Percentiles rank a stretch among this genome's conserved stretches.
Conservation (phyloP, 1,284 basidiomycete genomes). For the Trichosporon inkin region DNA sequence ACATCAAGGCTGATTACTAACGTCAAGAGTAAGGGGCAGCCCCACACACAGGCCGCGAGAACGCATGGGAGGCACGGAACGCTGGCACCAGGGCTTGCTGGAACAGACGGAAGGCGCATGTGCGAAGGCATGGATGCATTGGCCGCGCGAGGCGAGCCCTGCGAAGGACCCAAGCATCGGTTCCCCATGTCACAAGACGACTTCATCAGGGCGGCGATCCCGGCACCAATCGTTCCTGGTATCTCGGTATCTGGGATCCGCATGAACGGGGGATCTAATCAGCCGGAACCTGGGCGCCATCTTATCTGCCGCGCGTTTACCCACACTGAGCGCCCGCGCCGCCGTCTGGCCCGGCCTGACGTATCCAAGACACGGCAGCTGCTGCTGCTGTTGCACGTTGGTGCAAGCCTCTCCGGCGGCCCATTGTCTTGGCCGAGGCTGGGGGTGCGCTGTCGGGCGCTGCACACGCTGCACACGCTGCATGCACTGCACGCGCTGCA, state of each 20-base stretch:
- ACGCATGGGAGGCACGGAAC: neutral
- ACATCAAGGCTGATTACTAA: neutral
- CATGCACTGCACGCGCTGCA: too few species aligned
- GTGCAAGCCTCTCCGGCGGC: too few species aligned
- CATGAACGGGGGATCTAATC: constrained; percentile 7
- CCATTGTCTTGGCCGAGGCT: too few species aligned
- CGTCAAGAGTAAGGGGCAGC: too few species aligned
- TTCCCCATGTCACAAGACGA: neutral
- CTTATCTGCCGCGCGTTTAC: constrained; percentile 2
- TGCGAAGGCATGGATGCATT: constrained; percentile 1
- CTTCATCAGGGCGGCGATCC: neutral
- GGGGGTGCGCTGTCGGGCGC: too few species aligned
- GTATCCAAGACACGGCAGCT: constrained; percentile 3
- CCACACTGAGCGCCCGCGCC: neutral
- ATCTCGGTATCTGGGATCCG: neutral
- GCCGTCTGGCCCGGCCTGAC: neutral
- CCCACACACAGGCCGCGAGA: neutral
- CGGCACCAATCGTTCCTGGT: neutral
- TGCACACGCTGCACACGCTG: too few species aligned
- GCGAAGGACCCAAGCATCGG: neutral
- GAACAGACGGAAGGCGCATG: neutral
- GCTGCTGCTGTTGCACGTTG: neutral
- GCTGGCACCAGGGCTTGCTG: too few species aligned
- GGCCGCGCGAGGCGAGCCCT: neutral
- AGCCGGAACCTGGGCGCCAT: neutral